Conservation (phyloP, 108 stramenopile species). For the Epipyxis sp. region DNA sequence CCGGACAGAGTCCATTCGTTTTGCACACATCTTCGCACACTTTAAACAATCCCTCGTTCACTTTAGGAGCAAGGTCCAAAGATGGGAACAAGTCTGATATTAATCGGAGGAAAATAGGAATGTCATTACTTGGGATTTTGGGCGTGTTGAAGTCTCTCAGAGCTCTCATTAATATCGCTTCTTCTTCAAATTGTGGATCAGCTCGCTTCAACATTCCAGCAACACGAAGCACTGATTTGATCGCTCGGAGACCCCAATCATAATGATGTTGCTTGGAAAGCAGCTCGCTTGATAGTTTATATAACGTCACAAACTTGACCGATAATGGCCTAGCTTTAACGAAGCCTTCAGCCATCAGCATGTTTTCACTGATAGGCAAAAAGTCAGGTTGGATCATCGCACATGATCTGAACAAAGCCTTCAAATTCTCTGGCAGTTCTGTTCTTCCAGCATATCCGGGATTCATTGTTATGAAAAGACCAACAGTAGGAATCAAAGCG, state of each 20-base stretch:
- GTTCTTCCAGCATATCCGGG: slow-evolving; percentile 56
- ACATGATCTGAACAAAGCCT: slow-evolving; percentile 50
- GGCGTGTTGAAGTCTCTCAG: slow-evolving; percentile 31
- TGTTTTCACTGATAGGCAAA: slow-evolving; percentile 54
- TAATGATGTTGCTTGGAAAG: slow-evolving; percentile 58
- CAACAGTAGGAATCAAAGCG: slow-evolving; percentile 42
- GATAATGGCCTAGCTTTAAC: slow-evolving; percentile 49
- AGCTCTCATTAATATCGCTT: slow-evolving; percentile 38
- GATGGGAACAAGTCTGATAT: slow-evolving; percentile 57
- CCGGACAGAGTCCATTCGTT: slow-evolving; percentile 1
- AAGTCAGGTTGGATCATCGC: slow-evolving; percentile 59
- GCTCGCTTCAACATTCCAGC: slow-evolving; percentile 60
- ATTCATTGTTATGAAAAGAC: slow-evolving; percentile 60
- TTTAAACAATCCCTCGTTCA: slow-evolving; percentile 39
- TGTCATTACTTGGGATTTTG: slow-evolving; percentile 41
- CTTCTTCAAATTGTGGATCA: slow-evolving; percentile 56
- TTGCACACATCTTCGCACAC: slow-evolving; percentile 26
- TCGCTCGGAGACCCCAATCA: slow-evolving; percentile 65
- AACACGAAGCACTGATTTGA: slow-evolving; percentile 64
- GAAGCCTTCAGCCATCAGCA: slow-evolving; percentile 67
- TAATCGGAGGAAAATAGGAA: slow-evolving; percentile 57
- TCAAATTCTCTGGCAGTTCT: slow-evolving; percentile 54
- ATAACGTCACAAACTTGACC: slow-evolving; percentile 54
- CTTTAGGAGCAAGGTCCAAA: slow-evolving; percentile 52
- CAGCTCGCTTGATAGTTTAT: slow-evolving; percentile 44